Base-by-base conservation (phyloP, 768 basidiomycete genomes). In the Termitomyces sp. region DNA sequence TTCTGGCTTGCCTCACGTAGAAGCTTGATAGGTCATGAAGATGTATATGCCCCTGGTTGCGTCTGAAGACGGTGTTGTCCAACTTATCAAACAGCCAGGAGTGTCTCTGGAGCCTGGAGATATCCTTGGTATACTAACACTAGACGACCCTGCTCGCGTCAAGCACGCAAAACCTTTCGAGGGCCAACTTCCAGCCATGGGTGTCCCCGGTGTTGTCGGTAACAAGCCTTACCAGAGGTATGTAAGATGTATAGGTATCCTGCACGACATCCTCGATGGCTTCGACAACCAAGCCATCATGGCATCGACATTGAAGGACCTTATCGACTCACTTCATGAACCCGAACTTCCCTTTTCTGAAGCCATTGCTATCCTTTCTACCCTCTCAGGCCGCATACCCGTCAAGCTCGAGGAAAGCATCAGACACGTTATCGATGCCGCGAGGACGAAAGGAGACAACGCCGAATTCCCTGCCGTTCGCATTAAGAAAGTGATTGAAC, bases 1-100 rank as follows among this genome's bases (percentile, higher is more conserved):
- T 22, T 31, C 42, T 6, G 54, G 5, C 15, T 60, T 57, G 45
- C 0, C 20, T 24, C 45, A 48, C 60, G 12, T 33, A 46, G 44
- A 34, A 50, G 37, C 22, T 49, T 42, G 59, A 6, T 55, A 90
- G 89, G 91, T 93, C 61, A 95, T 97, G 94, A 98, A 99, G 79
- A 99, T 98, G 97, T 97, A 97, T 74, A 97, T 99, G 96, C 95
- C 95, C 4, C 84, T 99, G 57, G 86, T 93, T 57, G 94, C 95
- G 6, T 84, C 89, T 3, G 97, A 99, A 71, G 93, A 96, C 70
- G 97, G 97, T 67, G 81, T 88, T 48, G 88, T 95, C 18, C 95
- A 96, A 67, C 86, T 98, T 67, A 93, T 98, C 74, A 99, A 98
- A 76, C 97, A 99, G 71, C 93, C 97, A 57, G 97, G 97, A 67